Evolutionary conservation across 1,284 basidiomycete species (phyloP).

Genomic region (Papiliotrema flavescens): DNA sequence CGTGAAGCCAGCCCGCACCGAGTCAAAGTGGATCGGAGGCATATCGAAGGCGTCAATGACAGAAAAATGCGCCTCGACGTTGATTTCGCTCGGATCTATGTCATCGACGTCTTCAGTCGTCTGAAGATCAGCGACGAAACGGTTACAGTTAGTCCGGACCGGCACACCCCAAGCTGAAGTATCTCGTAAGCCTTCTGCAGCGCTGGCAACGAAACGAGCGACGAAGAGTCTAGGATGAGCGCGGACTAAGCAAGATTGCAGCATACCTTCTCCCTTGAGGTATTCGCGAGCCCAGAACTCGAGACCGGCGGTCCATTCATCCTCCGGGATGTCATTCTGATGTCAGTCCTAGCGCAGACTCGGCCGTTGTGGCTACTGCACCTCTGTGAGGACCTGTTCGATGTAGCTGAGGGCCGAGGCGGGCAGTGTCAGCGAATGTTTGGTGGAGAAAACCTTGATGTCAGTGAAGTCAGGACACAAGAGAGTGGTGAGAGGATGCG

Average conservation of each 20-base stretch:
- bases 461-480: not conserved
- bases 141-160: not conserved
- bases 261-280: conserved; percentile 81
- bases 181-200: conserved; percentile 76
- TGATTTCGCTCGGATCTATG: conserved; percentile 60
- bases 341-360: conserved; percentile 1
- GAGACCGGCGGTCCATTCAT: conserved; percentile 57
- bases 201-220: conserved; percentile 49
- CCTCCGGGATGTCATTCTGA: conserved; percentile 63
- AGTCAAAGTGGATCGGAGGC: conserved; percentile 86
- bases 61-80: conserved; percentile 78
- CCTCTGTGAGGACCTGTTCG: conserved; percentile 44
- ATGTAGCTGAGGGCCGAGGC: conserved; percentile 45
- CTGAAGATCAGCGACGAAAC: conserved; percentile 11
- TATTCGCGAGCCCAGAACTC: conserved; percentile 84
- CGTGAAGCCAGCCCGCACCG: conserved; percentile 55
- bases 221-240: conserved; percentile 24
- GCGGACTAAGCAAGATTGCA: not conserved
- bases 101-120: conserved; percentile 53
- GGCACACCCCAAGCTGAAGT: conserved; percentile 64
- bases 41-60: conserved; percentile 90
- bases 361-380: conserved; percentile 7
- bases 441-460: conserved; percentile 49
- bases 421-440: conserved; percentile 49
- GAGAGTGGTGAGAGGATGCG: not conserved